These are phyloP conservation scores for Fagus crenata DNA, from an alignment of 306 rosid species.

Conservation along the genomic window DNA sequence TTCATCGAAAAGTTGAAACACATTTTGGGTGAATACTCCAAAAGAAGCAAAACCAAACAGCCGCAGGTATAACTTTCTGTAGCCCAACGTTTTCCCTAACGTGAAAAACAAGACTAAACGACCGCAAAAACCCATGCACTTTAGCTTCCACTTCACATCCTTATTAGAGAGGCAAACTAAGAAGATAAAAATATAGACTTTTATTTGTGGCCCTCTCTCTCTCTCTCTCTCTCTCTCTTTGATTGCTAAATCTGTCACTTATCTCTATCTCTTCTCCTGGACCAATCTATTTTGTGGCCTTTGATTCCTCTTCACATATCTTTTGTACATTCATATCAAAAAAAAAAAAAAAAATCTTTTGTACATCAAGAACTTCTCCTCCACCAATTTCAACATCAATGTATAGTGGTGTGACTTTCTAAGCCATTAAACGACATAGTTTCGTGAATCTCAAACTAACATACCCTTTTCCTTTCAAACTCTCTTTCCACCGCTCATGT, in stretches of 20 bases:
- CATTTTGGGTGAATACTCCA: too few relatives aligned
- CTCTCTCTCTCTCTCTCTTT: background rate
- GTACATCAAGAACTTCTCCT: background rate
- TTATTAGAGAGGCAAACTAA: too few relatives aligned
- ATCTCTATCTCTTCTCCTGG: background rate
- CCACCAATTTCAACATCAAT: constrained; percentile 20
- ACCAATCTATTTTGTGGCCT: constrained; percentile 8
- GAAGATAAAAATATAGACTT: background rate
- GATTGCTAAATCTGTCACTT: constrained; percentile 27
- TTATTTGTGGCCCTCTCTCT: background rate
- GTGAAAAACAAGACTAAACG: too few relatives aligned
- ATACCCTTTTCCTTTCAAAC: background rate
- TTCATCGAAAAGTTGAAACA: too few relatives aligned
- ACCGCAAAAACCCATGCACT: too few relatives aligned
- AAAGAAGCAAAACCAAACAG: too few relatives aligned
- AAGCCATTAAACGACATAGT: constrained; percentile 30
- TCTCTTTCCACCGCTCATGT: constrained; percentile 26
- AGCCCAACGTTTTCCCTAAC: too few relatives aligned
- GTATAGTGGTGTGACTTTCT: background rate
- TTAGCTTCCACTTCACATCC: too few relatives aligned
- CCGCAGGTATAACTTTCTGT: too few relatives aligned
- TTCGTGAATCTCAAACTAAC: background rate
- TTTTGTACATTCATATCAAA: constrained; percentile 15
- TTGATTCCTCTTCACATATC: constrained; percentile 15
- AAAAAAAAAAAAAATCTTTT: too few relatives aligned